Base-by-base conservation (phyloP, 129 eudicot genomes). In the Flaveria linearis region DNA sequence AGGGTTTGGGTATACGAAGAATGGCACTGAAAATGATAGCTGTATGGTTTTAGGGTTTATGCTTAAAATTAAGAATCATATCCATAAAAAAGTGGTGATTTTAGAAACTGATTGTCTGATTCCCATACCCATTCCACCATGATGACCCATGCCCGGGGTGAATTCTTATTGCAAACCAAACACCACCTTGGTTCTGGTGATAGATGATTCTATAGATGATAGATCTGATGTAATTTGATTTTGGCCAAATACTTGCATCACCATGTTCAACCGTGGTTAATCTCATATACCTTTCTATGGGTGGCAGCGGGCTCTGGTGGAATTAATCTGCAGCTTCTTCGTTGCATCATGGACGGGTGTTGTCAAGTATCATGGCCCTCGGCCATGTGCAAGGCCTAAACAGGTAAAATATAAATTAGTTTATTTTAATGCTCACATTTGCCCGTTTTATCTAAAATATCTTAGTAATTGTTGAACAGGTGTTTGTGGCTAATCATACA, bases 311-410 rank as follows among this genome's bases (percentile, higher is more conserved):
- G 85, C 85, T 33, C 93, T 94, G 65, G 97, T 94, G 83, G 97
- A 94, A 85, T 79, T 91, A 83, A 88, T 94, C 68, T 94, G 98
- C 93, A 85, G 97, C 80, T 88, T 94, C 84, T 94, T 94, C 74
- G 97, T 94, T 68, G 98, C 98, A 76, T 94, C 98, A 63, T 94
- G 98, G 98, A 94, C 98, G 57, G 98, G 97, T 72, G 98, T 91
- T 62, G 95, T 94, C 83, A 91, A 89, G 82, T 94, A 94, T 78
- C 98, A 94, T 84, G 98, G 98, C 20, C 97, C 98, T 42, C 88
- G 97, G 53, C 98, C 98, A 17, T 88, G 96, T 82, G 93, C 86
- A 82, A 84, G 98, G 75, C 96, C 98, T 12, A 88, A 88, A 80
- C 98, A 94, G 96, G 98, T 93, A 47, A 30, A 61, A 16, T 68